These are phyloP conservation scores for Saccharomyces eubayanus DNA, from an alignment of 805 yeast species.

Conservation along the genomic window DNA sequence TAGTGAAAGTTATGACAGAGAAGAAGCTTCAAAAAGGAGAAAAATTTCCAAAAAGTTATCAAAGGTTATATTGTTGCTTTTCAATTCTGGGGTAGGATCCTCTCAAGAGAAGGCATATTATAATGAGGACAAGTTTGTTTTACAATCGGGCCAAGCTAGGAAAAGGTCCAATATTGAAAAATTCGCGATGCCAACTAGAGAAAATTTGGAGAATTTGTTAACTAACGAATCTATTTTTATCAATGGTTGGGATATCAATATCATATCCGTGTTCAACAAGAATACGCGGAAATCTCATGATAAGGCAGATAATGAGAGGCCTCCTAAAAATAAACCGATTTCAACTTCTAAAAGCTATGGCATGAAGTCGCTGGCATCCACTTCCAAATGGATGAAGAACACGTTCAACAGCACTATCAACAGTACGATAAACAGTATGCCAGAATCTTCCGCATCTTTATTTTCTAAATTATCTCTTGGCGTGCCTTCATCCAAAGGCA, in stretches of 20 bases:
- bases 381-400: constrained; percentile 26
- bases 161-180: constrained; percentile 28
- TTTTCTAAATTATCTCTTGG: constrained; percentile 22
- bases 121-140: constrained; percentile 25
- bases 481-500: constrained; percentile 1
- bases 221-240: constrained; percentile 30
- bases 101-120: constrained; percentile 46
- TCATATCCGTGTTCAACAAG: constrained; percentile 49
- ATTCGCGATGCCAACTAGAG: constrained; percentile 35
- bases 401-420: constrained; percentile 8
- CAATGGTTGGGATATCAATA: constrained; percentile 57
- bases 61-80: constrained; percentile 55
- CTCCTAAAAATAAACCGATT: constrained; percentile 8
- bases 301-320: neutral
- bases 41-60: constrained; percentile 54
- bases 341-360: neutral
- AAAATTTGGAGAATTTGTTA: constrained; percentile 28
- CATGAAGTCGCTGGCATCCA: constrained; percentile 1
- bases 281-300: neutral
- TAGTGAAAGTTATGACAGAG: constrained; percentile 66
- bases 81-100: constrained; percentile 67
- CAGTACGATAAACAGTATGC: constrained; percentile 3
- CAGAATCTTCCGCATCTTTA: constrained; percentile 15
- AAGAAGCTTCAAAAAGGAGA: constrained; percentile 62
- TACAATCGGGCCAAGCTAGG: constrained; percentile 23